A percentile compares a stretch with the other conserved stretches of the same genome.
Conservation (phyloP, 1,284 basidiomycete genomes). For the Ustilago crameri region DNA sequence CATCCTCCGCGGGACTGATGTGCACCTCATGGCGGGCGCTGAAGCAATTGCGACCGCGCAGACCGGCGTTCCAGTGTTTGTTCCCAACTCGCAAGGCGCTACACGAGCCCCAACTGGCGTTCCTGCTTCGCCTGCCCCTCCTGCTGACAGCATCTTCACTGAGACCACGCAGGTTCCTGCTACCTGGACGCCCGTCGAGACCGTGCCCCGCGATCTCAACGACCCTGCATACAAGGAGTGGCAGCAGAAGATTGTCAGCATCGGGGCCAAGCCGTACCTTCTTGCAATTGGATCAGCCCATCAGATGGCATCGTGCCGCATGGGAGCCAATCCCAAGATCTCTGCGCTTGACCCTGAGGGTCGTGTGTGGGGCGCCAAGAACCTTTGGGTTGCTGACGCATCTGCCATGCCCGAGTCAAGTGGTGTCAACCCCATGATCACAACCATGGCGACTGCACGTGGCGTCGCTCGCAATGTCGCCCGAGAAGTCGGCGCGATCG, state of each 20-base stretch:
- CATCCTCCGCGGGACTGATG: slow-evolving; percentile 68
- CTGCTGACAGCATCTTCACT: slow-evolving; percentile 32
- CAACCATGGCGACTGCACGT: slow-evolving; percentile 65
- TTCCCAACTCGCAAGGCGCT: slow-evolving; percentile 13
- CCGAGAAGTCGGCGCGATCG: slow-evolving; percentile 57
- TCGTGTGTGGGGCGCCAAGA: slow-evolving; percentile 69
- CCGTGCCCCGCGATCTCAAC: slow-evolving; percentile 55
- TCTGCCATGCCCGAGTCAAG: slow-evolving; percentile 69
- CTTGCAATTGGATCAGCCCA: slow-evolving; percentile 60
- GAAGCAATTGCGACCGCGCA: slow-evolving; percentile 68
- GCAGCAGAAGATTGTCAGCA: slow-evolving; percentile 57
- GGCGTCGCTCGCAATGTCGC: slow-evolving; percentile 65
- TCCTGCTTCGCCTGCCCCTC: slow-evolving; percentile 14
- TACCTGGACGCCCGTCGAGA: slow-evolving; percentile 52
- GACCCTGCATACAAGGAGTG: slow-evolving; percentile 61
- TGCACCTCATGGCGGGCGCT: slow-evolving; percentile 70
- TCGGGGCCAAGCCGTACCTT: slow-evolving; percentile 52
- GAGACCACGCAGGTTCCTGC: slow-evolving; percentile 60
- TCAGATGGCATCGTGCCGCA: slow-evolving; percentile 70
- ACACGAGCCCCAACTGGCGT: slow-evolving; percentile 10
- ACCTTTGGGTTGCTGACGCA: slow-evolving; percentile 71
- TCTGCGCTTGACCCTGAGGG: slow-evolving; percentile 69
- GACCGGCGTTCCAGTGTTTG: slow-evolving; percentile 57
- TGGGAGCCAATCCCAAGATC: slow-evolving; percentile 66
- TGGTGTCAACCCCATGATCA: slow-evolving; percentile 72